Base-by-base conservation (phyloP, 805 yeast species). In the Candida glaebosa region DNA sequence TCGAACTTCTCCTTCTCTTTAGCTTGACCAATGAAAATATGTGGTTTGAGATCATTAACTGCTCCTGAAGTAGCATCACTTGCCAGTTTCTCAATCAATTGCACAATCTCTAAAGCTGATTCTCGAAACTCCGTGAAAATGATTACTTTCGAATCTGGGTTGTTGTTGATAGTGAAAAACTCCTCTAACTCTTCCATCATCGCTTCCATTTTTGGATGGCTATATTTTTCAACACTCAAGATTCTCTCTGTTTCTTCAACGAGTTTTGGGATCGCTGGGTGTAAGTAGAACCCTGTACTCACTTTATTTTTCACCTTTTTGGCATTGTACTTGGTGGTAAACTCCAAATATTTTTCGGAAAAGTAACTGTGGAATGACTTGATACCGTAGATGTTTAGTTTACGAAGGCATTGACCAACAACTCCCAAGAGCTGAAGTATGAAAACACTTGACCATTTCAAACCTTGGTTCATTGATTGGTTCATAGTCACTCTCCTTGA, bases 11-110 rank as follows among this genome's bases (percentile, higher is more conserved):
- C 87, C 53, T 79, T 81, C 41, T 81, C 90, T 46, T 76, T 78
- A 0, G 96, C 76, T 57, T 93, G 99, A 0, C 99, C 99, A 47
- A 93, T 87, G 57, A 93, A 93, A 18, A 91, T 79, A 57, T 87
- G 96, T 0, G 98, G 87, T 38, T 76, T 75, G 17, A 78, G 62
- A 16, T 41, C 31, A 6, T 32, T 36, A 15, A 35, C 15, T 10
- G 14, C 30, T 12, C 30, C n/a, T 5, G 25, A 24, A 5, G 18
- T 14, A 5, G 41, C 44, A 5, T 37, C 38, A 8, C 39, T 20
- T 2, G 43, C 36, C 14, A 46, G 35, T 3, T 41, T 61, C 48
- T 84, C 91, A 36, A 81, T 63, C 40, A 73, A 75, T 48, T 79
- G 81, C 1, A 87, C 87, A 34, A 93, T 84, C 47, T 90, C 97